Base-by-base conservation (phyloP, 768 basidiomycete species). In the Boletus edulis region DNA sequence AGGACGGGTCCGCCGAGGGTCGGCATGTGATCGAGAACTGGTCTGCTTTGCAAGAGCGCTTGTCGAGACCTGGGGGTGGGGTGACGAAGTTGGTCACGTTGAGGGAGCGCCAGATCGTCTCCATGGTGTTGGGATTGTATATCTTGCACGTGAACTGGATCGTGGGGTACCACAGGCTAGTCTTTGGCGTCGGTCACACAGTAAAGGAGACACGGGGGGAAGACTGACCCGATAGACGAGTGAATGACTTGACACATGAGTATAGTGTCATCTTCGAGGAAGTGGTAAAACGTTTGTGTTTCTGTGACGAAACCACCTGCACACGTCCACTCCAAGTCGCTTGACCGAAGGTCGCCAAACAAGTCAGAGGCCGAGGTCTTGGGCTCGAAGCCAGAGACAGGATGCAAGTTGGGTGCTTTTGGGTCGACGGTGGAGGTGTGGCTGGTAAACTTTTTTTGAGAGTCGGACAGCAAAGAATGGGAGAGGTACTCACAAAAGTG, bases 111-210 rank as follows among this genome's bases (percentile, higher is more conserved):
- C 95, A 99, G 54, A 76, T 76, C 44, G 73, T 80, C 64, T 89
- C 80, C 52, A 84, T 82, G 18, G 86, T 91, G 58, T 81, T 78
- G 6, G 93, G 86, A 65, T 97, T 82, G 75, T 82, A 87, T 48
- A 89, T 73, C 73, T 94, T 96, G 84, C 86, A 94, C 5, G 86
- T 90, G 71, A 98, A 92, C 72, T 99, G 96, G 64, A 96, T 86
- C 31, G 88, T 91, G 4, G 97, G 94, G 67, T 90, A 95, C 85
- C 95, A 94, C 56, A 98, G 70, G 22, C 94, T 96, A 64, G 56
- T 14, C 59, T 2, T 47, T 55, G 49, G 52, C 46, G 55, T 62
- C 49, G 61, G 55, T 51, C 34, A 53, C 20, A 29, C 35, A 9
- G 38, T 46, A 44, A n/a, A 35, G 32, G 55, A 27, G 52, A 24